Evolutionary conservation across 2,329 filamentous ascomycete species (phyloP).

Genomic region (Ascochyta clinopodiicola): DNA sequence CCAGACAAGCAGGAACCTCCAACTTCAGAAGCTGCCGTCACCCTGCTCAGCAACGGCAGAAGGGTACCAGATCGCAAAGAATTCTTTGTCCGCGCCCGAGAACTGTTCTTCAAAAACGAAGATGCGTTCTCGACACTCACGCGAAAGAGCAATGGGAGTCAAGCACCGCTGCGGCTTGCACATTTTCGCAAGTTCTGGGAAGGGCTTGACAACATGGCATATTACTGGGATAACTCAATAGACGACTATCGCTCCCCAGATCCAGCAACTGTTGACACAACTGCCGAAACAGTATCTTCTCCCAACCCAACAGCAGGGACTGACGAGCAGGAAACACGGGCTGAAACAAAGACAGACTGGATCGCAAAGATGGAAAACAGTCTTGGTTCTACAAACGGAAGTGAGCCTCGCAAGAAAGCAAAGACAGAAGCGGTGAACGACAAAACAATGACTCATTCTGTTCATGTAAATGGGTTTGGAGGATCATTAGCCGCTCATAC

Average conservation of each 20-base stretch:
- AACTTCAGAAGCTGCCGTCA: constrained; percentile 32
- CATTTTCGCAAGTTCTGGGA: constrained; percentile 68
- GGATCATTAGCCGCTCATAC: constrained; percentile 12
- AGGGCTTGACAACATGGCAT: constrained; percentile 63
- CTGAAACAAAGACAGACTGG: constrained; percentile 20
- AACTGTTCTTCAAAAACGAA: constrained; percentile 62
- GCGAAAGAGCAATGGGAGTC: constrained; percentile 55
- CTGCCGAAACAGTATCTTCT: constrained; percentile 3
- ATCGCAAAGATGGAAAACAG: constrained; percentile 16
- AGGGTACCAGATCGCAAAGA: constrained; percentile 56
- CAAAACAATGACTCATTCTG: constrained; percentile 17
- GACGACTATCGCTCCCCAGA: constrained; percentile 60
- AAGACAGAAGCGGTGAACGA: constrained; percentile 40
- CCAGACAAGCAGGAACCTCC: constrained; percentile 39
- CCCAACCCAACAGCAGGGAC: constrained; percentile 1
- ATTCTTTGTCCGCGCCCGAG: constrained; percentile 57
- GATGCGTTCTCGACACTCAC: constrained; percentile 64
- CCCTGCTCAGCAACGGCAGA: constrained; percentile 56
- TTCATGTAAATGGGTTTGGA: constrained; percentile 18
- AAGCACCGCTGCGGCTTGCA: constrained; percentile 58
- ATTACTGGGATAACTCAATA: constrained; percentile 67
- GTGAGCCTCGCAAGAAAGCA: constrained; percentile 49
- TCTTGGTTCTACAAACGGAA: constrained; percentile 18
- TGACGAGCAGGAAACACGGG: constrained; percentile 11
- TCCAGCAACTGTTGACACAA: constrained; percentile 15